These are phyloP conservation scores for Russula earlei DNA, from an alignment of 768 basidiomycete genomes.

Conservation along the genomic window DNA sequence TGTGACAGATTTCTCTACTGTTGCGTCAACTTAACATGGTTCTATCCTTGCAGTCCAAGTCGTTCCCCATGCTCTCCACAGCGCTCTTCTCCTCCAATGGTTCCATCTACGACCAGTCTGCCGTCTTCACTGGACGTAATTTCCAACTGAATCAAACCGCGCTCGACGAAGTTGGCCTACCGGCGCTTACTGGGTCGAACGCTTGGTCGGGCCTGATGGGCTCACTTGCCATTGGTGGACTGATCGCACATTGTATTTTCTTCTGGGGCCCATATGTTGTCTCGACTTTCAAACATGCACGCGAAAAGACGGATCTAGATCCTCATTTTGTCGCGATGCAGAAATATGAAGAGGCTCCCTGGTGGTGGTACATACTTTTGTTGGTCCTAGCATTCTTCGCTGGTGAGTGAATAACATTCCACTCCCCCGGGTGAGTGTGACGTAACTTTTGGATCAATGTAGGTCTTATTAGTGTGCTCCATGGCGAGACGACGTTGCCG, in stretches of 20 bases:
- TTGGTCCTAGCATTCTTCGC: conserved; percentile 44
- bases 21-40: conserved; percentile 17
- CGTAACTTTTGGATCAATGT: background rate
- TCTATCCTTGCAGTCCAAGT: conserved; percentile 32
- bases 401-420: conserved; percentile 28
- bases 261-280: conserved; percentile 49
- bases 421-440: background rate
- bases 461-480: conserved; percentile 34
- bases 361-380: conserved; percentile 50
- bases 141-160: conserved; percentile 48
- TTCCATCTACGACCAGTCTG: conserved; percentile 42
- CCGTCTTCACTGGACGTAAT: conserved; percentile 39
- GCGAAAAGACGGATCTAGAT: conserved; percentile 39
- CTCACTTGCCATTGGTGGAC: conserved; percentile 43
- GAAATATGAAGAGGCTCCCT: conserved; percentile 51
- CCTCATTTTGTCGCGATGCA: conserved; percentile 52
- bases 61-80: conserved; percentile 52
- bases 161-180: conserved; percentile 36
- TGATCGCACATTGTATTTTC: conserved; percentile 40
- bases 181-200: conserved; percentile 39
- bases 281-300: conserved; percentile 41
- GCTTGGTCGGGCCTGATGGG: conserved; percentile 41
- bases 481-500: conserved; percentile 51
- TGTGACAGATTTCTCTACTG: conserved; percentile 1
- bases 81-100: conserved; percentile 49